Conservation (phyloP, 2,329 filamentous ascomycete genomes). For the Nemania diffusa region DNA sequence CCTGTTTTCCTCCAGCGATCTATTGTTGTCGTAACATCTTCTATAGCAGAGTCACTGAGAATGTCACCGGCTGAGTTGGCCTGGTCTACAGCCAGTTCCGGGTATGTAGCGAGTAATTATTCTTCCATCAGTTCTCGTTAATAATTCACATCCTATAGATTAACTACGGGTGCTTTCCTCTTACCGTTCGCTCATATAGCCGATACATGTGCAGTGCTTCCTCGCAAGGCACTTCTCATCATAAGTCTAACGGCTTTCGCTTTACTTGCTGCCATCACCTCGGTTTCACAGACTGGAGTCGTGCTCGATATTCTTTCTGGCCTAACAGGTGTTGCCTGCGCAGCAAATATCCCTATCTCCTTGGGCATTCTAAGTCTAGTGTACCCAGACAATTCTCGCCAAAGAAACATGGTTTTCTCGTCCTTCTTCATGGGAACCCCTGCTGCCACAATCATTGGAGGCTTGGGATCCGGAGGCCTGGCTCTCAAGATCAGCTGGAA, state of each 20-base stretch:
- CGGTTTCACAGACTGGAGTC: slow-evolving; percentile 45
- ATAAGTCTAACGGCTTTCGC: slow-evolving; percentile 46
- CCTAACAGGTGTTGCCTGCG: slow-evolving; percentile 48
- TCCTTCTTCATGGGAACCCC: slow-evolving; percentile 51
- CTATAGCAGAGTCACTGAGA: slow-evolving; percentile 42
- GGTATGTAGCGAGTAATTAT: slow-evolving; percentile 37
- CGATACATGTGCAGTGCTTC: slow-evolving; percentile 43
- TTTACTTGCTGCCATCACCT: slow-evolving; percentile 44
- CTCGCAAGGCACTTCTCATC: slow-evolving; percentile 48
- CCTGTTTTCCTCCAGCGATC: slow-evolving; percentile 50
- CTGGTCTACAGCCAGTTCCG: slow-evolving; percentile 49
- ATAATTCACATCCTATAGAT: slow-evolving; percentile 28
- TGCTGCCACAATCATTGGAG: slow-evolving; percentile 49
- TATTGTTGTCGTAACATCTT: slow-evolving; percentile 46
- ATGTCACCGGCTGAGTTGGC: slow-evolving; percentile 49
- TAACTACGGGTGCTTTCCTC: slow-evolving; percentile 49
- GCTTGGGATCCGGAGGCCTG: slow-evolving; percentile 49
- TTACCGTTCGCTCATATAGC: slow-evolving; percentile 49
- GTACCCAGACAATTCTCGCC: slow-evolving; percentile 47
- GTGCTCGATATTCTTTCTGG: slow-evolving; percentile 48
- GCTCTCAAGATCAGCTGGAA: slow-evolving; percentile 47
- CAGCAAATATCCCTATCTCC: slow-evolving; percentile 49
- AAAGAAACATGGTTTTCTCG: slow-evolving; percentile 49
- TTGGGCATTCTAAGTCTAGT: slow-evolving; percentile 48
- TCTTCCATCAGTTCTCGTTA: neutral